These are phyloP conservation scores for Quercus robur DNA, from an alignment of 306 rosid species.

Conservation along the genomic window DNA sequence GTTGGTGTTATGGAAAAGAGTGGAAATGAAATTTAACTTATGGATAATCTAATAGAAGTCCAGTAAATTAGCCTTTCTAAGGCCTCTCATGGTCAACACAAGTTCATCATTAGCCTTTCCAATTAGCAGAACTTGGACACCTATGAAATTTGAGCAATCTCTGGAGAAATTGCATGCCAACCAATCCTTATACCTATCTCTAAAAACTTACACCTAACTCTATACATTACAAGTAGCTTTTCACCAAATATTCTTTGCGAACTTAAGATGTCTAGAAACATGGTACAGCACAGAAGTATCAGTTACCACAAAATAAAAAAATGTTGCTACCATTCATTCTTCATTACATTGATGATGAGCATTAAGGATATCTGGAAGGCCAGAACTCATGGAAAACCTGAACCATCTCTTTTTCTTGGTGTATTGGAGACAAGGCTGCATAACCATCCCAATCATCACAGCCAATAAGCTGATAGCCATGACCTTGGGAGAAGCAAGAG, in stretches of 20 bases:
- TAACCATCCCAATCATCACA: conserved; percentile 38
- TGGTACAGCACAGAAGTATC: too few relatives aligned
- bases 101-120: neutral
- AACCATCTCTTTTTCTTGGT: conserved; percentile 50
- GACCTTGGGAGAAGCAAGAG: conserved; percentile 46
- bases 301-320: neutral
- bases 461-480: conserved; percentile 43
- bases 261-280: too few relatives aligned
- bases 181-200: neutral
- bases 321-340: conserved; percentile 13
- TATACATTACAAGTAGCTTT: neutral
- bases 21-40: too few relatives aligned
- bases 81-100: too few relatives aligned
- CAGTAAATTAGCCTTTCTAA: too few relatives aligned
- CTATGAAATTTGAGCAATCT: neutral
- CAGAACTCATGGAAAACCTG: conserved; percentile 33
- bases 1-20: too few relatives aligned
- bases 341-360: conserved; percentile 4
- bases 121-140: neutral
- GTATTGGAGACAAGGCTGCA: conserved; percentile 49
- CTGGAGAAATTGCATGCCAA: neutral
- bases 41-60: too few relatives aligned
- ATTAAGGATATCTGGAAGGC: conserved; percentile 33
- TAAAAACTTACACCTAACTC: neutral
- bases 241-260: neutral